A percentile compares a stretch with the other conserved stretches of the same genome.
These are phyloP conservation scores for Omphalea diandra DNA, from an alignment of 441 rosid species.

Conservation along the genomic window DNA sequence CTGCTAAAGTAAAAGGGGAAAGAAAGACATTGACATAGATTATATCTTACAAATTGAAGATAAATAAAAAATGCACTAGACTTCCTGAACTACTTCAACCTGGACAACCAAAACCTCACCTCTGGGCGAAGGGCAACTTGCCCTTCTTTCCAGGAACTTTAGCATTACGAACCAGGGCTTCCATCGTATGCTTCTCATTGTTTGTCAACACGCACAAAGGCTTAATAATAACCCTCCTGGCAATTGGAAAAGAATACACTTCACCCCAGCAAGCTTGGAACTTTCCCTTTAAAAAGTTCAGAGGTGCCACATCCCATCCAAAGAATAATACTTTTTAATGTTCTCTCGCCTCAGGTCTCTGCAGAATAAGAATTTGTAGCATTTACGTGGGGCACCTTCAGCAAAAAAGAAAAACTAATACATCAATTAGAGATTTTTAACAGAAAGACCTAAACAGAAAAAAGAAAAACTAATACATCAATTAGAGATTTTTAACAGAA, in stretches of 20 bases:
- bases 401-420: constrained; percentile 1
- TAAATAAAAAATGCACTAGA: constrained; percentile 28
- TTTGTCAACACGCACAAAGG: constrained; percentile 20
- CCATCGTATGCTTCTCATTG: constrained; percentile 10
- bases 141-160: constrained; percentile 21
- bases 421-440: not conserved
- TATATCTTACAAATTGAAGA: constrained; percentile 35
- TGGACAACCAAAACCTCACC: constrained; percentile 27
- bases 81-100: constrained; percentile 32
- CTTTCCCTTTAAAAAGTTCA: constrained; percentile 16
- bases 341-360: constrained; percentile 19
- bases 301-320: constrained; percentile 20
- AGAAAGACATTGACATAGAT: constrained; percentile 14
- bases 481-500: not conserved
- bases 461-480: constrained; percentile 2
- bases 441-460: not conserved
- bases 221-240: constrained; percentile 21
- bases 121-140: constrained; percentile 23
- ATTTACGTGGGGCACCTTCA: constrained; percentile 25
- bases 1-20: constrained; percentile 10
- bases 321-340: constrained; percentile 23
- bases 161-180: constrained; percentile 16
- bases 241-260: constrained; percentile 9
- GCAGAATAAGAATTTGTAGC: constrained; percentile 16
- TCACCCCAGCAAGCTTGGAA: constrained; percentile 24